phyloP scores from a whole-genome alignment of 192 early-diverging fungal genomes.

The Coemansia sp. region DNA sequence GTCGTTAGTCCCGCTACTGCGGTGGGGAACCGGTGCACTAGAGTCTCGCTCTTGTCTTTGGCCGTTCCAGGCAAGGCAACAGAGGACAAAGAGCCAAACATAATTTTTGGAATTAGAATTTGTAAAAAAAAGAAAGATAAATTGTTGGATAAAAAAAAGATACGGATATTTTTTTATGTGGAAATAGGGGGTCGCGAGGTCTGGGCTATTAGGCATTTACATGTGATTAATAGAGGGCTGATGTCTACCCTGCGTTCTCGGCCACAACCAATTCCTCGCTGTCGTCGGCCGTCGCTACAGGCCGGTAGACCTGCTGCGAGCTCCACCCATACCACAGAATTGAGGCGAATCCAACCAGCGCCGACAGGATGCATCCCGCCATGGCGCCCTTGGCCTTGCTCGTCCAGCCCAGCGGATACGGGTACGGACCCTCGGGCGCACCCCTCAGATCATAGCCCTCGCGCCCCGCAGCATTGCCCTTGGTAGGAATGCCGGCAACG shows the following conservation, averaged over 20 bases:
- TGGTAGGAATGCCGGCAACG: conserved; percentile 55
- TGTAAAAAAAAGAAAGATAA: neutral
- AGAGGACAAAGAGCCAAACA: conserved; percentile 20
- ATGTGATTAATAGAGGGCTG: neutral
- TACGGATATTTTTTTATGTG: neutral
- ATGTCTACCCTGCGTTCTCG: neutral
- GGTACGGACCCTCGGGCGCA: conserved; percentile 52
- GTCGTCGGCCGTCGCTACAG: conserved; percentile 8
- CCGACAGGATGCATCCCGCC: conserved; percentile 68
- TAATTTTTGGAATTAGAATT: neutral
- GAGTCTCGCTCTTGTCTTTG: conserved; percentile 15
- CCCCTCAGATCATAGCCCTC: conserved; percentile 64
- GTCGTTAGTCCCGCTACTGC: conserved; percentile 13
- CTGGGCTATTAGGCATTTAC: neutral
- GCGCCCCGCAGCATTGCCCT: conserved; percentile 77
- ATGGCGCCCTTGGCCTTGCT: conserved; percentile 70
- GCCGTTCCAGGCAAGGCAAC: conserved; percentile 17
- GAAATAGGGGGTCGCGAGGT: neutral
- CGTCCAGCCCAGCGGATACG: conserved; percentile 62
- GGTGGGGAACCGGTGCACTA: conserved; percentile 33
- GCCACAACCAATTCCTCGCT: neutral
- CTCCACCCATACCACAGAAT: conserved; percentile 74
- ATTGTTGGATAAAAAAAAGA: neutral
- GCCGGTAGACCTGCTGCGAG: conserved; percentile 17
- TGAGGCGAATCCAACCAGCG: conserved; percentile 70